Percentiles rank a stretch among this genome's conserved stretches.
These are phyloP conservation scores for Linanthus parryae DNA, from an alignment of 148 eudicot species.

Conservation along the genomic window DNA sequence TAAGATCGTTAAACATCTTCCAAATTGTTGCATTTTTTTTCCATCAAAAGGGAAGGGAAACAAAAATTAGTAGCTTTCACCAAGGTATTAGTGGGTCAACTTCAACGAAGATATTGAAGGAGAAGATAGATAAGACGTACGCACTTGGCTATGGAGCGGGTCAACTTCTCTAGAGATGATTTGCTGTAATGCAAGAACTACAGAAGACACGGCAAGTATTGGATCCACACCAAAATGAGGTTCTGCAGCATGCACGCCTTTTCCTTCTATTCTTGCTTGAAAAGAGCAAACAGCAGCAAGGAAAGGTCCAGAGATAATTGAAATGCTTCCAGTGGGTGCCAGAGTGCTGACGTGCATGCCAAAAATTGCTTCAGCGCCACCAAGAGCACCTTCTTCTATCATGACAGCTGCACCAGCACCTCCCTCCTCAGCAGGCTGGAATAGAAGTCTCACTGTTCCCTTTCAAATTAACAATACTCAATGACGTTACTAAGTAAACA, in stretches of 20 bases:
- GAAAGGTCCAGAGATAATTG: constrained; percentile 49
- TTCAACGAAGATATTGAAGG: neutral
- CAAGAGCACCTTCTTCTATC: constrained; percentile 83
- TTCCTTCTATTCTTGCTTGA: constrained; percentile 60
- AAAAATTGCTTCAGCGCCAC: constrained; percentile 64
- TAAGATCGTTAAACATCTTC: too few species aligned
- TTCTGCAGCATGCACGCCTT: constrained; percentile 72
- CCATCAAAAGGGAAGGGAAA: too few species aligned
- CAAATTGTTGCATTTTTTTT: too few species aligned
- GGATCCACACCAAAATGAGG: constrained; percentile 66
- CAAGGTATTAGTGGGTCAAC: constrained; percentile 5
- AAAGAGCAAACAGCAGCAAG: constrained; percentile 55
- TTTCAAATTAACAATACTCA: constrained; percentile 10
- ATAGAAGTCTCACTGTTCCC: constrained; percentile 80
- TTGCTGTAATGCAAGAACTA: constrained; percentile 59
- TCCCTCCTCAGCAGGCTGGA: constrained; percentile 93
- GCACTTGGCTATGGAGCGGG: constrained; percentile 63
- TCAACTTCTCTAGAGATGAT: constrained; percentile 71
- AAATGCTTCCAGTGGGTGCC: constrained; percentile 53
- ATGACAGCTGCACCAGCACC: constrained; percentile 81
- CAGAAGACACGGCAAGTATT: constrained; percentile 46
- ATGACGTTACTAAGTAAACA: too few species aligned
- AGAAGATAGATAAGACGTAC: constrained; percentile 3
- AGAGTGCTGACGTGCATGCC: constrained; percentile 60
- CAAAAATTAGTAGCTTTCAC: too few species aligned